These are phyloP conservation scores for Aspergillus cavernicola DNA, from an alignment of 495 filamentous ascomycete species.

Conservation along the genomic window DNA sequence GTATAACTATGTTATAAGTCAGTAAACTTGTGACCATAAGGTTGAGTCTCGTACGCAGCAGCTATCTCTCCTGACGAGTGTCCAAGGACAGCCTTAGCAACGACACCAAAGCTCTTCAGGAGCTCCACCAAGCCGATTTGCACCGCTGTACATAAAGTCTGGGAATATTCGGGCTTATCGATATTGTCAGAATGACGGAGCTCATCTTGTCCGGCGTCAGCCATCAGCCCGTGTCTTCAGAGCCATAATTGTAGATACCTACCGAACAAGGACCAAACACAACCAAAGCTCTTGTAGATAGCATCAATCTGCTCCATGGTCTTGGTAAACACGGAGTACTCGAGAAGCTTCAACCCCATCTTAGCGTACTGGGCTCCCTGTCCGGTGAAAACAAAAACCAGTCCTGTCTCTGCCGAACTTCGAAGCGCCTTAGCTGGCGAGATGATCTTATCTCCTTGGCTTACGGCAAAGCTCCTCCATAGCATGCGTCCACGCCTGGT, in stretches of 20 bases:
- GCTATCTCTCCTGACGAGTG: slow-evolving; percentile 30
- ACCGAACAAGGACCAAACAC: slow-evolving; percentile 16
- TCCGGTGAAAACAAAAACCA: slow-evolving; percentile 37
- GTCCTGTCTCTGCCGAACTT: not conserved
- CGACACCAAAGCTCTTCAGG: slow-evolving; percentile 11
- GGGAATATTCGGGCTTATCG: slow-evolving; percentile 16
- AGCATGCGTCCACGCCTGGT: not conserved
- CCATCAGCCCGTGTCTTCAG: not conserved
- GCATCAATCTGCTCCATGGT: not conserved
- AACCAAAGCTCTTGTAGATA: slow-evolving; percentile 16
- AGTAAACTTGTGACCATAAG: not conserved
- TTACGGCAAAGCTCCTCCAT: not conserved
- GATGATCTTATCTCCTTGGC: not conserved
- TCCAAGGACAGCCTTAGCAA: slow-evolving; percentile 18
- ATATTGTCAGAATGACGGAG: slow-evolving; percentile 11
- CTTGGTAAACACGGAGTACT: slow-evolving; percentile 20
- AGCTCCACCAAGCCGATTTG: slow-evolving; percentile 27
- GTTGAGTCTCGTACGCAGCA: slow-evolving; percentile 19
- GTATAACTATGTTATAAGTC: slow-evolving; percentile 7
- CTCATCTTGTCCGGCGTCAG: slow-evolving; percentile 9
- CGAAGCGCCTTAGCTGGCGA: not conserved
- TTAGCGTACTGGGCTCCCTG: slow-evolving; percentile 38
- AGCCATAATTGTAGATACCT: not conserved
- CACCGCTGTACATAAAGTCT: not conserved
- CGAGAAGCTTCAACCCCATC: slow-evolving; percentile 33